Evolutionary conservation across 805 yeast species (phyloP), one percentile per base, ranked within the genome.

Genomic region (Saccharomycopsis malanga): DNA sequence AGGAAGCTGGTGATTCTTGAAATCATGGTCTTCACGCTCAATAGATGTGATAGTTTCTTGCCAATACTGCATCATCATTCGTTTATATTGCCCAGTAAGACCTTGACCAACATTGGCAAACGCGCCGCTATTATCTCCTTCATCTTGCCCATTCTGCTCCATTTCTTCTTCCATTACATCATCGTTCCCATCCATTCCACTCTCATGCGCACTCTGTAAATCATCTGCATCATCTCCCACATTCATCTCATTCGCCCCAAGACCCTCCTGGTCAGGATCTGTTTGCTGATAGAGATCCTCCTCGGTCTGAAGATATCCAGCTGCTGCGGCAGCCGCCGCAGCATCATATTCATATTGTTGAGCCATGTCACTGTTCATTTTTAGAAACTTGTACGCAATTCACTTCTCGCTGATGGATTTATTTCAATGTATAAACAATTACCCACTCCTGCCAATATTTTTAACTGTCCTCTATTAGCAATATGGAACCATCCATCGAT

Each of bases 41-140:
- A 93, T 87, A 46, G 83, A 77, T 60, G 87, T 87, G 63, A 93
- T 89, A 12, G 95, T 82, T 56, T 86, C 94, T 67, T 93, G 98
- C 98, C 98, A 93, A 63, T 91, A 93, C 53, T 86, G 89, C 77
- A 94, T 82, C 89, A 93, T 85, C 70, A 82, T 75, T 56, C 86
- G 89, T 50, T 87, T 75, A 64, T 88, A 83, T 48, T 79, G 76
- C 2, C 96, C 96, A 4, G 73, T 71, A 18, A 91, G 69, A 1
- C 97, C 98, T 59, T 88, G 97, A 1, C 95, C 96, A 4, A 93
- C 98, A 62, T 93, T 93, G 52, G 77, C 73, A 58, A 87, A 87
- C 20, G 86, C 87, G 10, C 44, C 44, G 24, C 40, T 37, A 34
- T 21, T 37, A 45, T 84, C 81, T 7, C 77, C 80, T 2, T 74